Conservation (phyloP, 2,329 filamentous ascomycete species). For the Metarhizium humberi region DNA sequence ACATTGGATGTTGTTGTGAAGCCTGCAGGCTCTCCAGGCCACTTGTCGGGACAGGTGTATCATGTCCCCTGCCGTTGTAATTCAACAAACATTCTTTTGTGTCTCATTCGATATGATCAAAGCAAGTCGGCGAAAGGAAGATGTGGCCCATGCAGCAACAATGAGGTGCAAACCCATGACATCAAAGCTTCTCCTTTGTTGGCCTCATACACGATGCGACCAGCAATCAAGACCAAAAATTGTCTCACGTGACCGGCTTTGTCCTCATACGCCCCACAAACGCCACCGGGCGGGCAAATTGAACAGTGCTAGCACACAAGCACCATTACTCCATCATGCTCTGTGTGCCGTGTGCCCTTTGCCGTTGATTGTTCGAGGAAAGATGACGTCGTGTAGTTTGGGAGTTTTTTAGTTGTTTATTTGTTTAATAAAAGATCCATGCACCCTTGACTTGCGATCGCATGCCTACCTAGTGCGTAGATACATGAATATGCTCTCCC, state of each 20-base stretch:
- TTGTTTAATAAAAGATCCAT: neutral
- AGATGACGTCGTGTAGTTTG: constrained; percentile 4
- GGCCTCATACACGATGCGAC: neutral
- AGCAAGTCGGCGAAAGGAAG: neutral
- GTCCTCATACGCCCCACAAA: no score
- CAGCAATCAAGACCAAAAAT: no score
- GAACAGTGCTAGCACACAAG: no score
- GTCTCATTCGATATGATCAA: constrained; percentile 2
- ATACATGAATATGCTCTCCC: no score
- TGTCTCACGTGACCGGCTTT: no score
- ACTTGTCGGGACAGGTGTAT: constrained; percentile 18
- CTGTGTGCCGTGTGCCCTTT: no score
- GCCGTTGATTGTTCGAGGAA: neutral
- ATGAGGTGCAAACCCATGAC: neutral
- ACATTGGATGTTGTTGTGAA: constrained; percentile 7
- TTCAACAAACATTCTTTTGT: neutral
- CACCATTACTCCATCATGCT: no score
- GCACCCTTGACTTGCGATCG: neutral
- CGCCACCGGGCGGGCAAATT: no score
- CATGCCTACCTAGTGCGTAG: neutral
- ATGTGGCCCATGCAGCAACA: neutral
- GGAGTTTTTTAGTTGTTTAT: neutral
- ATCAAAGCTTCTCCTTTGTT: neutral
- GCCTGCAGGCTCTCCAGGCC: constrained; percentile 14
- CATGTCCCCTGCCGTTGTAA: constrained; percentile 16